Base-by-base conservation (phyloP, 371 early-diverging fungal genomes). In the Umbelopsis sp. region DNA sequence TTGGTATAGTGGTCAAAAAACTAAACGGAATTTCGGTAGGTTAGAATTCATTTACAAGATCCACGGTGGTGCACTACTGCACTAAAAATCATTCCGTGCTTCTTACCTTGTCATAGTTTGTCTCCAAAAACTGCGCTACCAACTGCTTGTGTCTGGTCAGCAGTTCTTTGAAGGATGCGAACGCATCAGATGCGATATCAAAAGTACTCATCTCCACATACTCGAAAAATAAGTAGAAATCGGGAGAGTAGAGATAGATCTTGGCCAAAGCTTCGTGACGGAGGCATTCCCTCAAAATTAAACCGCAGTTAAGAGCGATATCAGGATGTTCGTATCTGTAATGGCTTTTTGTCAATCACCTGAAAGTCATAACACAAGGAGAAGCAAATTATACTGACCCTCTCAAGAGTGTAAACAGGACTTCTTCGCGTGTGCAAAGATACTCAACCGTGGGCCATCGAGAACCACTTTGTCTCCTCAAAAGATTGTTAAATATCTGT, bases 101-200 rank as follows among this genome's bases (percentile, higher is more conserved):
- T 22, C 66, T 53, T 84, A 93, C 94, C 82, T 81, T 79, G 67
- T 97, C 97, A 77, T 99, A 99, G 80, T 95, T 92, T 25, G 78
- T 77, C 44, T 90, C 92, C 72, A 99, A 80, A 76, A 96, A 99
- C 35, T 91, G 89, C 44, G 96, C 93, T 1, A 97, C 97, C 73
- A 96, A 80, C 20, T 87, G 80, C 76, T 97, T 98, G 81, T 97
- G 97, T 70, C 92, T 91, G 50, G 97, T 96, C 72, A 99, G 78
- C n/a, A 96, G 86, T 76, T 99, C 99, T 82, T 96, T 96, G 81
- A 98, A 98, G 32, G 96, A 97, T 29, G 96, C 96, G 80, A 98
- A 99, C 0, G 99, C 98, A 78, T 99, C 99, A 32, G 94, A 94
- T 10, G 98, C 96, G 62, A 97, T 93, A 83, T 99, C 99, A 87